A percentile compares a stretch with the other conserved stretches of the same genome.
These are phyloP conservation scores for Strigomonas galati DNA, from an alignment of 208 protist genomes.

Conservation along the genomic window DNA sequence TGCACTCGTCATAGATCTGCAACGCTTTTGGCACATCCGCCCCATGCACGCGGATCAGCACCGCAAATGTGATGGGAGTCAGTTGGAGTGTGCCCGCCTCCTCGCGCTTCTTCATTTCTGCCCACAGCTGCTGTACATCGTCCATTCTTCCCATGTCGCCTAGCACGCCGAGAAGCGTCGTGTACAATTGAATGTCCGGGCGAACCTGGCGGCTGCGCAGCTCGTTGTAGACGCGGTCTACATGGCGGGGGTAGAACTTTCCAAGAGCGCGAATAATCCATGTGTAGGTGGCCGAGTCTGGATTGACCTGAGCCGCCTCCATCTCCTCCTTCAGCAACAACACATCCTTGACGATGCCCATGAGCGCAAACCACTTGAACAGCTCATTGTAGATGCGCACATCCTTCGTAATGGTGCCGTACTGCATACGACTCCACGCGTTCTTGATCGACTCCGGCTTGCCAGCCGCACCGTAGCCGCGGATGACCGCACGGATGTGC, in stretches of 20 bases:
- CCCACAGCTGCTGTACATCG: conserved; percentile 45
- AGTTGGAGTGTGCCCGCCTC: conserved; percentile 74
- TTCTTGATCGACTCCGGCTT: conserved; percentile 67
- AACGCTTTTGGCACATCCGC: conserved; percentile 45
- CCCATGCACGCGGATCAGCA: conserved; percentile 67
- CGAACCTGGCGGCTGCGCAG: conserved; percentile 50
- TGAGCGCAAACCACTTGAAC: conserved; percentile 83
- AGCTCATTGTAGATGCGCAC: conserved; percentile 86
- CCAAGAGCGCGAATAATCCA: conserved; percentile 76
- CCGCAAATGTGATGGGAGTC: conserved; percentile 68
- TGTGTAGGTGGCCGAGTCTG: conserved; percentile 74
- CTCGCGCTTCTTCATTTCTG: conserved; percentile 67
- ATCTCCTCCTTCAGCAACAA: conserved; percentile 61
- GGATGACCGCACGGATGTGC: conserved; percentile 81
- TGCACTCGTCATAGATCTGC: conserved; percentile 55
- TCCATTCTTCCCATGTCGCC: conserved; percentile 58
- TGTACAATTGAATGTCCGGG: conserved; percentile 77
- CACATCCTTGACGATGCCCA: conserved; percentile 86
- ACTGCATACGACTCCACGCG: conserved; percentile 75
- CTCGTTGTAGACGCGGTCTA: conserved; percentile 68
- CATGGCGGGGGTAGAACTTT: conserved; percentile 83
- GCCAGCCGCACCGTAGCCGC: conserved; percentile 82
- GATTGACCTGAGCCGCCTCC: conserved; percentile 41
- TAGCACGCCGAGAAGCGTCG: conserved; percentile 77
- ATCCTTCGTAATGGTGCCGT: conserved; percentile 58